These are phyloP conservation scores for Mycena polygramma DNA, from an alignment of 768 basidiomycete species.

Conservation along the genomic window DNA sequence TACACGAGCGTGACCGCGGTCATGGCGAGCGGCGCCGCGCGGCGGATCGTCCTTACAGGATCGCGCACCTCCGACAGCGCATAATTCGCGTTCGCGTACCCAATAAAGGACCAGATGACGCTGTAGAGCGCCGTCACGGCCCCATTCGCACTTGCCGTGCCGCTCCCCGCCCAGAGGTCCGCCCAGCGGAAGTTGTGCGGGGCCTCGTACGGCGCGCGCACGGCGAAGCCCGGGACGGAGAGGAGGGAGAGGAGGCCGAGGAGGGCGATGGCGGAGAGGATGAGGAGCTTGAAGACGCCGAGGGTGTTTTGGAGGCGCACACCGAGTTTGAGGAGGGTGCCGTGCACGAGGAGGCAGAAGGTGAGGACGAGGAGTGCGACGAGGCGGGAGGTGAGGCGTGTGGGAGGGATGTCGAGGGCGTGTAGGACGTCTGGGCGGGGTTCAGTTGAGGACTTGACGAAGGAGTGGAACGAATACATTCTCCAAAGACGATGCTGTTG, in stretches of 20 bases:
- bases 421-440: slow-evolving; percentile 69
- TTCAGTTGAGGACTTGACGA: background rate
- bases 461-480: slow-evolving; percentile 61
- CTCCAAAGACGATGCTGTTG: slow-evolving; percentile 76
- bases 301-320: slow-evolving; percentile 74
- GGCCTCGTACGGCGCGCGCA: slow-evolving; percentile 63
- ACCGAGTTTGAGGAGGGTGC: slow-evolving; percentile 65
- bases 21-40: slow-evolving; percentile 78
- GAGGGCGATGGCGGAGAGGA: slow-evolving; percentile 63
- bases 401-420: slow-evolving; percentile 60
- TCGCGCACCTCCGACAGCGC: slow-evolving; percentile 78
- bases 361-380: slow-evolving; percentile 69
- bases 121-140: slow-evolving; percentile 76
- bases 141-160: slow-evolving; percentile 66
- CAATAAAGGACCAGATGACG: slow-evolving; percentile 82
- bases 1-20: slow-evolving; percentile 70
- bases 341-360: slow-evolving; percentile 70
- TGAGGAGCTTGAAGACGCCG: slow-evolving; percentile 71
- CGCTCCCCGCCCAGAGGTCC: slow-evolving; percentile 74
- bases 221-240: slow-evolving; percentile 62
- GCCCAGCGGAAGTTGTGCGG: slow-evolving; percentile 73
- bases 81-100: slow-evolving; percentile 83
- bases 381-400: slow-evolving; percentile 63
- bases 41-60: slow-evolving; percentile 78
- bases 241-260: slow-evolving; percentile 67